phyloP scores from a whole-genome alignment of 2,329 filamentous ascomycete species.

The Xylariales sp. region DNA sequence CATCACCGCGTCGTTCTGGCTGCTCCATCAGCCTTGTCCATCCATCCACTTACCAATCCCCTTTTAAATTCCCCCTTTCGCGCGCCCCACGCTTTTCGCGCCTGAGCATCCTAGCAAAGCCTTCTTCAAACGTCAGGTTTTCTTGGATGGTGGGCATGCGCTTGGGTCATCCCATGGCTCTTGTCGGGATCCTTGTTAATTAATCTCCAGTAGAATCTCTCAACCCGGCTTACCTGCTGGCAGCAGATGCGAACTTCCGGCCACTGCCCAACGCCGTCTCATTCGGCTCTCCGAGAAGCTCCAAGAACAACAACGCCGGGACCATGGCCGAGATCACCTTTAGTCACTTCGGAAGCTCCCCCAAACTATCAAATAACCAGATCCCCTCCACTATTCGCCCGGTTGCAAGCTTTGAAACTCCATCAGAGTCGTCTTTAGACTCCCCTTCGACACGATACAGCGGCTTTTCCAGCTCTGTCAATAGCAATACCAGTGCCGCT shows the following conservation, averaged over 20 bases:
- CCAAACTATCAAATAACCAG: slow-evolving; percentile 17
- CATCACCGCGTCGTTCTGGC: too few relatives aligned
- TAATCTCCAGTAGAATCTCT: slow-evolving; percentile 1
- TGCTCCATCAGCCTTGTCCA: too few relatives aligned
- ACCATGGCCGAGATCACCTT: slow-evolving; percentile 8
- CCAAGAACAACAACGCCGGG: not conserved
- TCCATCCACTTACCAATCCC: too few relatives aligned
- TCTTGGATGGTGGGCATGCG: not conserved
- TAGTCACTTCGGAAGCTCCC: slow-evolving; percentile 8
- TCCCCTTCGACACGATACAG: slow-evolving; percentile 40
- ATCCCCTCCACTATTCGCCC: slow-evolving; percentile 50
- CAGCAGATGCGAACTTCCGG: slow-evolving; percentile 5
- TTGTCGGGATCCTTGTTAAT: slow-evolving; percentile 1
- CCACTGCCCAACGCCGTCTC: not conserved
- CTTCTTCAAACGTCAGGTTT: not conserved
- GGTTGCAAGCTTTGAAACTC: slow-evolving; percentile 50
- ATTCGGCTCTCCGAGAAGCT: not conserved
- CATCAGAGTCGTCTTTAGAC: slow-evolving; percentile 31
- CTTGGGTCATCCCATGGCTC: not conserved
- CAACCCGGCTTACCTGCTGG: slow-evolving; percentile 5
- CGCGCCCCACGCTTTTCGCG: not conserved
- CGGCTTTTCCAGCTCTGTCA: slow-evolving; percentile 51
- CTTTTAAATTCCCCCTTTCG: too few relatives aligned
- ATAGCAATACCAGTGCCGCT: slow-evolving; percentile 47
- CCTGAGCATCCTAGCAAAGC: not conserved